phyloP scores from a whole-genome alignment of 2,329 filamentous ascomycete genomes.

The Chaetomiaceae sp. region DNA sequence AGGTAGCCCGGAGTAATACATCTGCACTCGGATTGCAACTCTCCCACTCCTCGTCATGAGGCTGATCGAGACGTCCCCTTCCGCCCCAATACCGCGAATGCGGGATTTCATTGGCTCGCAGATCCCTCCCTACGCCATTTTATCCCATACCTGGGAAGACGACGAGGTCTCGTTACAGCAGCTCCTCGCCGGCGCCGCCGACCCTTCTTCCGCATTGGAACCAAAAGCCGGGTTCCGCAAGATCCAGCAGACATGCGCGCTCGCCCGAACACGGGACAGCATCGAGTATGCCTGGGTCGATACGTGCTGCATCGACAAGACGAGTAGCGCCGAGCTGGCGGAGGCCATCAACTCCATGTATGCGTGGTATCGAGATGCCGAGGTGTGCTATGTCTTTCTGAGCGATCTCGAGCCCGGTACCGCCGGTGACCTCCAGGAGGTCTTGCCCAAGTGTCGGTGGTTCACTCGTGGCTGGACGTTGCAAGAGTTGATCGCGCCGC shows the following conservation, averaged over 20 bases:
- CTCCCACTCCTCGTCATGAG: background rate
- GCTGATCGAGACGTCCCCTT: background rate
- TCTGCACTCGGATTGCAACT: too few species aligned
- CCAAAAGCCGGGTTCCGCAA: conserved; percentile 16
- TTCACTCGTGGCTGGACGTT: conserved; percentile 17
- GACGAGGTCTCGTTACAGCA: conserved; percentile 15
- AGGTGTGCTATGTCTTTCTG: conserved; percentile 13
- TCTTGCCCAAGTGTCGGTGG: conserved; percentile 4
- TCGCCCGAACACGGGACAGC: conserved; percentile 15
- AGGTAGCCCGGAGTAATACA: too few species aligned
- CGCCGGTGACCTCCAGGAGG: background rate
- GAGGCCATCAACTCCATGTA: conserved; percentile 20
- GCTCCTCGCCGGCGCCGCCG: background rate
- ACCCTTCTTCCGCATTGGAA: background rate
- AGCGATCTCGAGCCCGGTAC: conserved; percentile 1
- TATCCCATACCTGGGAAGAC: conserved; percentile 18
- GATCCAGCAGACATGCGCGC: conserved; percentile 17
- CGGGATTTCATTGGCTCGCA: background rate
- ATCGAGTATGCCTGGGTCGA: conserved; percentile 23
- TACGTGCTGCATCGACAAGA: conserved; percentile 25
- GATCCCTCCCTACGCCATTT: conserved; percentile 17
- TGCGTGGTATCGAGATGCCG: conserved; percentile 12
- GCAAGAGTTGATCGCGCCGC: conserved; percentile 18
- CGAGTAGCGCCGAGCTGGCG: conserved; percentile 14
- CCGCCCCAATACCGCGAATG: background rate